Evolutionary conservation across 2,329 filamentous ascomycete genomes (phyloP).

Genomic region (Pseudopithomyces maydicus): DNA sequence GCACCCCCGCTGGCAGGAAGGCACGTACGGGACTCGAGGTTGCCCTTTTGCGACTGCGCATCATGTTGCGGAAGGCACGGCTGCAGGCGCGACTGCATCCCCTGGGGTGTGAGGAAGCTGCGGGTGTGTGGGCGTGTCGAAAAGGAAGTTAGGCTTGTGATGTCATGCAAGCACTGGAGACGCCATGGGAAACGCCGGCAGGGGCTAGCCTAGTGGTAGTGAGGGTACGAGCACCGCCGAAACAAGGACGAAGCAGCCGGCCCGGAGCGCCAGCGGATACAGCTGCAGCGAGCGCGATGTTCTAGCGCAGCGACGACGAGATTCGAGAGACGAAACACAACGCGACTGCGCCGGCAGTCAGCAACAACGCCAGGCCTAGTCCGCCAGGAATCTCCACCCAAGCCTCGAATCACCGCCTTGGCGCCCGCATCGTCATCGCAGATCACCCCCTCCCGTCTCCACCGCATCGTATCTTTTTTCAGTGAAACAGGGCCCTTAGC

Average conservation of each 20-base stretch:
- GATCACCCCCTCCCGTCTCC: not conserved
- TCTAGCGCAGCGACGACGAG: not conserved
- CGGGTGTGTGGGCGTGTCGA: not conserved
- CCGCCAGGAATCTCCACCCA: not conserved
- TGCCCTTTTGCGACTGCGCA: constrained; percentile 3
- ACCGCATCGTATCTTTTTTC: not conserved
- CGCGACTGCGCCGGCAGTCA: not conserved
- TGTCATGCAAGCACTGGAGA: constrained; percentile 3
- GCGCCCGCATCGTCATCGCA: not conserved
- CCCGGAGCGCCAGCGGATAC: not conserved
- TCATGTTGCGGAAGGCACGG: not conserved
- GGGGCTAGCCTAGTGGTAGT: not conserved
- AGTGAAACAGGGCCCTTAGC: constrained; percentile 1
- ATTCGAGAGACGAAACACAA: not conserved
- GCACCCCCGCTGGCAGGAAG: not conserved
- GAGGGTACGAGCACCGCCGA: not conserved
- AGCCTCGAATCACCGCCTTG: not conserved
- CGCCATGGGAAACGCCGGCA: constrained; percentile 7
- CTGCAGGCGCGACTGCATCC: constrained; percentile 1
- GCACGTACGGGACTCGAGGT: constrained; percentile 2
- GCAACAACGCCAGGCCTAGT: not conserved
- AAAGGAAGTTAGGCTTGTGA: constrained; percentile 2
- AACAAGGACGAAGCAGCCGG: constrained; percentile 1
- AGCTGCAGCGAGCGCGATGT: not conserved
- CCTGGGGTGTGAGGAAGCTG: not conserved